These are phyloP conservation scores for Chalciporus sp. DNA, from an alignment of 1,284 basidiomycete genomes.

Conservation along the genomic window DNA sequence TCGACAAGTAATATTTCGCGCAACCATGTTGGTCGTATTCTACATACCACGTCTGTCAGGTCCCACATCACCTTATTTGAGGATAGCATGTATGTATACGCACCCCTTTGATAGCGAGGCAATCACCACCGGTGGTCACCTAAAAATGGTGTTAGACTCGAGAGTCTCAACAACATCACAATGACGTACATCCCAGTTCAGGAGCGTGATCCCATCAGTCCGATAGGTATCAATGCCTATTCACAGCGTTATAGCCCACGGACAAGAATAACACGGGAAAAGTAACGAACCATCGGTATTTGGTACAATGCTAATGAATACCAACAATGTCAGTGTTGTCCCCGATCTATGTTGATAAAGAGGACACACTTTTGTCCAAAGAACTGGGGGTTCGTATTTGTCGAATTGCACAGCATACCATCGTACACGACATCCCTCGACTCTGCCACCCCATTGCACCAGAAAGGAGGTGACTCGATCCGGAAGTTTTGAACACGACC, in stretches of 20 bases:
- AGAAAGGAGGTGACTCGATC: neutral
- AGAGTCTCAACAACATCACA: neutral
- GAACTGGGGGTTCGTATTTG: conserved; percentile 54
- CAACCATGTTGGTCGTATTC: conserved; percentile 53
- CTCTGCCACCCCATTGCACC: conserved; percentile 59
- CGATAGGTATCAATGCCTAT: conserved; percentile 63
- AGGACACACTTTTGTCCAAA: conserved; percentile 50
- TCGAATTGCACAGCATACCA: conserved; percentile 64
- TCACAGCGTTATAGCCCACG: neutral
- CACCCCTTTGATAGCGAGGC: conserved; percentile 67
- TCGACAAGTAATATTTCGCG: conserved; percentile 53
- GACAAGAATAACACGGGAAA: neutral
- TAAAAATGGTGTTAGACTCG: conserved; percentile 5
- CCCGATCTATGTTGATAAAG: neutral
- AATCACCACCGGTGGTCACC: conserved; percentile 66
- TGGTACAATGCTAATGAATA: conserved; percentile 51
- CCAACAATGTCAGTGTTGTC: conserved; percentile 3
- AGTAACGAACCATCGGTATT: conserved; percentile 58
- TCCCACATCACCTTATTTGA: neutral
- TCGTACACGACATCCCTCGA: conserved; percentile 54
- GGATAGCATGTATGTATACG: conserved; percentile 18
- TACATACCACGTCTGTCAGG: conserved; percentile 51
- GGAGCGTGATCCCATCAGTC: conserved; percentile 49
- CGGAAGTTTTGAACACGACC: neutral
- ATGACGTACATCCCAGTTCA: conserved; percentile 51